Conservation (phyloP, 257 asterid genomes). For the Solanum neorickii region DNA sequence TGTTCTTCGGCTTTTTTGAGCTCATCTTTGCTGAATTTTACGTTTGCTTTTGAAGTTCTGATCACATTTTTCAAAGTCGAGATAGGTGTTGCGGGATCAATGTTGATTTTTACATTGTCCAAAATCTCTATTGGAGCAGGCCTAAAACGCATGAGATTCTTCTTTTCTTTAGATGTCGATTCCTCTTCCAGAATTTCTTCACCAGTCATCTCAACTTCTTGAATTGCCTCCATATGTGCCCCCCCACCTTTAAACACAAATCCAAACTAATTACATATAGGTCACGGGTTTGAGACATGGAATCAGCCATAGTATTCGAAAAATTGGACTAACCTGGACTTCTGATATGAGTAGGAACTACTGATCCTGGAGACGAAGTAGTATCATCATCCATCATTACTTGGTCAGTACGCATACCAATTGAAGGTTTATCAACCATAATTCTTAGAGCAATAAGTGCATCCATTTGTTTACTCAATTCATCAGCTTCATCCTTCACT, state of each 20-base stretch:
- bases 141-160: slow-evolving; percentile 1
- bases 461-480: slow-evolving; percentile 69
- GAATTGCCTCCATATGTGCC: slow-evolving; percentile 31
- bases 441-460: slow-evolving; percentile 70
- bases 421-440: slow-evolving; percentile 35
- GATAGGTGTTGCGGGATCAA: slow-evolving; percentile 52
- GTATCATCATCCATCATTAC: background rate
- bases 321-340: slow-evolving; percentile 33
- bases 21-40: slow-evolving; percentile 47
- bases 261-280: background rate
- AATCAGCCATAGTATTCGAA: background rate
- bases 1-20: slow-evolving; percentile 46
- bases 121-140: slow-evolving; percentile 44
- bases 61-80: slow-evolving; percentile 45
- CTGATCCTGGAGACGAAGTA: slow-evolving; percentile 21
- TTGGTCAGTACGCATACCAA: background rate
- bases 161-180: background rate
- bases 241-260: slow-evolving; percentile 9
- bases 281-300: background rate
- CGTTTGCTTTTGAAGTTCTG: slow-evolving; percentile 25
- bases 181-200: slow-evolving; percentile 12
- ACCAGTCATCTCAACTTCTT: slow-evolving; percentile 52
- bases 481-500: slow-evolving; percentile 36
- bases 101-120: slow-evolving; percentile 53
- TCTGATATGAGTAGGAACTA: slow-evolving; percentile 15